Evolutionary conservation across 352 stramenopile species (phyloP).

Genomic region (Pythium aquatile): DNA sequence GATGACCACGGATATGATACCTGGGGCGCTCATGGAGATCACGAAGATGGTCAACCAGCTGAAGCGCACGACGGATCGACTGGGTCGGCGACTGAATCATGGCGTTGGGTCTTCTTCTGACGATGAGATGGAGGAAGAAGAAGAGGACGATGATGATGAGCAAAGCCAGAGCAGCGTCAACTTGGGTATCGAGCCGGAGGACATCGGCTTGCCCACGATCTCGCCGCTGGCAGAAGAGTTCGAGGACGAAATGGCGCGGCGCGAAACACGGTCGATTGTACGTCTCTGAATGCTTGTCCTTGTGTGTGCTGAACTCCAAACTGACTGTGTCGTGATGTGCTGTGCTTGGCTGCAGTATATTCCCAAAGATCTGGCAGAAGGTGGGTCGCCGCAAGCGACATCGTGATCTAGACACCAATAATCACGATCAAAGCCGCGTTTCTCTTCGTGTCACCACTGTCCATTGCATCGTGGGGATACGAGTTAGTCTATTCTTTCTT

Average conservation of each 20-base stretch:
- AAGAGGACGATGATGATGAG: slow-evolving; percentile 44
- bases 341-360: slow-evolving; percentile 12
- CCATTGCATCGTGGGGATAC: neutral
- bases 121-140: slow-evolving; percentile 41
- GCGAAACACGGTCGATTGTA: slow-evolving; percentile 43
- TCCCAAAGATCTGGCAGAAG: slow-evolving; percentile 3
- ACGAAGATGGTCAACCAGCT: slow-evolving; percentile 72
- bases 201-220: slow-evolving; percentile 24
- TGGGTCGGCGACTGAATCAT: slow-evolving; percentile 48
- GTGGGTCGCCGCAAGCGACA: neutral
- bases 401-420: neutral
- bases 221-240: slow-evolving; percentile 51
- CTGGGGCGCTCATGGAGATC: slow-evolving; percentile 59
- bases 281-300: slow-evolving; percentile 1
- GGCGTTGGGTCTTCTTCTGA: neutral
- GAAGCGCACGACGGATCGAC: slow-evolving; percentile 54
- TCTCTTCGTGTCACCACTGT: neutral
- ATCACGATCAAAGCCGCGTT: neutral
- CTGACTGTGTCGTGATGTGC: neutral
- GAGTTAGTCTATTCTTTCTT: slow-evolving; percentile 41
- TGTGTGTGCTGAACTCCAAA: neutral
- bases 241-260: slow-evolving; percentile 58
- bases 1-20: slow-evolving; percentile 50
- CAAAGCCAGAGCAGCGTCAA: slow-evolving; percentile 23
- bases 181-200: slow-evolving; percentile 23